A percentile compares a stretch with the other conserved stretches of the same genome.
Conservation (phyloP, 306 rosid species). For the Cicer pinnatifidum region DNA sequence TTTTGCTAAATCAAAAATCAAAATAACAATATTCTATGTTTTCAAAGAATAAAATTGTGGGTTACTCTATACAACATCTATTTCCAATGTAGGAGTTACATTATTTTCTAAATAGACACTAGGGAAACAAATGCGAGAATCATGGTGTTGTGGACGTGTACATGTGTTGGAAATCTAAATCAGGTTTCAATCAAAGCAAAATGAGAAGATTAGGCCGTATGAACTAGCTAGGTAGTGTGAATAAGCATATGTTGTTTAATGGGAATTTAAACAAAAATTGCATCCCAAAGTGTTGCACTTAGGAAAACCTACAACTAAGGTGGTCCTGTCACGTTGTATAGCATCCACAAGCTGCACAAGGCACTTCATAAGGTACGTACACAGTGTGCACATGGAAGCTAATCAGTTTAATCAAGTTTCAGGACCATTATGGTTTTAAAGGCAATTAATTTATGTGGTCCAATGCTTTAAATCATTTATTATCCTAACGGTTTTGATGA, state of each 20-base stretch:
- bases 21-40: no score
- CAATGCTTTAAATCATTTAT: conserved; percentile 54
- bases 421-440: conserved; percentile 51
- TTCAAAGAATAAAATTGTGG: no score
- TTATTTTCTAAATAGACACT: no score
- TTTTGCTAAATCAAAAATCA: no score
- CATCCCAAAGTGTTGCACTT: conserved; percentile 22
- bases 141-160: background rate
- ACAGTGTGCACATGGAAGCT: conserved; percentile 56
- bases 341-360: conserved; percentile 50
- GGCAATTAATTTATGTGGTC: conserved; percentile 60
- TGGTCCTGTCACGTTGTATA: conserved; percentile 48
- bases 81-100: no score
- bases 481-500: conserved; percentile 52
- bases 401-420: conserved; percentile 37
- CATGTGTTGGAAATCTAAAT: conserved; percentile 38
- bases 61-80: no score
- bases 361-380: conserved; percentile 43
- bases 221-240: background rate
- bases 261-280: background rate
- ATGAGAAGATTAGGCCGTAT: conserved; percentile 37
- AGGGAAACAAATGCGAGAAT: background rate
- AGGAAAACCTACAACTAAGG: conserved; percentile 39
- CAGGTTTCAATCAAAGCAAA: conserved; percentile 36
- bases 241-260: background rate